Evolutionary conservation across 192 early-diverging fungal genomes (phyloP), one percentile per base, ranked within the genome.

Genomic region (Paraglomus occultum): DNA sequence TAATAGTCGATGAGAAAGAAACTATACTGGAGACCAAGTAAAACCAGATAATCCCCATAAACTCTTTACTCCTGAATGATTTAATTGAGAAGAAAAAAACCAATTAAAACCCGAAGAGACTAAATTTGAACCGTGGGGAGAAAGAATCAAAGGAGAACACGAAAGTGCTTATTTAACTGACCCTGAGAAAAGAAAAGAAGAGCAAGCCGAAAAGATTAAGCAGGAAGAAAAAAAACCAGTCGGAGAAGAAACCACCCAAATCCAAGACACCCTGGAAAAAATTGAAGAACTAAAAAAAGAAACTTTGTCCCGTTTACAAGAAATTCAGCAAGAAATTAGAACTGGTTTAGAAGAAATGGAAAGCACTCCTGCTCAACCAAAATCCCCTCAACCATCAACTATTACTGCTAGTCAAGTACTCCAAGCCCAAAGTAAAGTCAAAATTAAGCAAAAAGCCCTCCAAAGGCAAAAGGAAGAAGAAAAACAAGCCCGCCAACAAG

Each of bases 21-120:
- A 63, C 43, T 63, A 63, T 31, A 63, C 39, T 5, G 15, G 5
- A 20, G 60, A 63, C 17, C 42, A 63, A 63, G 7, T 63, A 47
- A 39, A 17, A 3, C 31, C 31, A 2, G 31, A 31, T 31, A 31
- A 31, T 31, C 31, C 31, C 3, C 3, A 31, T 31, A 2, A 1
- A 2, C 31, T 31, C 31, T 31, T 31, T 31, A 31, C 31, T 31
- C 31, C 31, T 3, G 31, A 31, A 31, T 31, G 31, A 31, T 31
- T 31, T 31, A 31, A 31, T 3, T 31, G 31, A 31, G 31, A 31
- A 31, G 31, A 31, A 3, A 31, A 31, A 31, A 31, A 31, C 3
- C 31, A 31, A 31, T 31, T 31, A 31, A 31, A 31, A 31, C 31
- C 31, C 31, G 31, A 31, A 31, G 31, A 31, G 31, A 31, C 31